Evolutionary conservation across 306 rosid species (phyloP), one percentile per base, ranked within the genome.

Genomic region (Malus sieversii): DNA sequence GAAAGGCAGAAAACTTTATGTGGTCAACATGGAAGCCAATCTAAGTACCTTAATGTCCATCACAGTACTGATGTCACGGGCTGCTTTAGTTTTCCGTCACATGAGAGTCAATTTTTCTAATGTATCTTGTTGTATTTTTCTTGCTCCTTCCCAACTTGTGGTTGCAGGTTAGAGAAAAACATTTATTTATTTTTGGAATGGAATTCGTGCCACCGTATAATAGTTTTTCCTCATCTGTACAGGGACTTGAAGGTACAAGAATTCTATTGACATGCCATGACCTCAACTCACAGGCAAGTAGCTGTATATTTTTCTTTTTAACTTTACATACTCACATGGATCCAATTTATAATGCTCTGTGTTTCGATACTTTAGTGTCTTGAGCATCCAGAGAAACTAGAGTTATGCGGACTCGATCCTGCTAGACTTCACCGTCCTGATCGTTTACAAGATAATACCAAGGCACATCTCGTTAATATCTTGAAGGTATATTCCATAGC

Each of bases 391-490:
- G 92, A 85, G 59, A 91, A 93, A 79, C 78, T 93, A 71, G 92
- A 89, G 71, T 83, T 91, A 78, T 91, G 97, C 74, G 98, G 98
- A 64, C 97, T 91, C 71, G 97, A 93, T 85, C 92, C 93, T 75
- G 71, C 61, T 63, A 82, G 83, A 27, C 98, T 93, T 84, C 88
- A 91, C 79, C 91, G 86, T 6, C 88, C 90, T 79, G 98, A 93
- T 81, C 97, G 98, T 78, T 87, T 93, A 70, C 92, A 91, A 81
- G 96, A 93, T 88, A 83, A 85, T 77, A 40, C 84, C 15, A 89
- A 86, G 69, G 46, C 87, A 72, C 88, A 89, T 71, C 84, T 89
- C 74, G 85, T 90, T 84, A 93, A 93, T 80, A 77, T 88, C 69
- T 84, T 89, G 77, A 93, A 91, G 98, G 98, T 91, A 38, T 68